These are phyloP conservation scores for Dichomitus squalens DNA, from an alignment of 1,284 basidiomycete genomes.

Conservation along the genomic window DNA sequence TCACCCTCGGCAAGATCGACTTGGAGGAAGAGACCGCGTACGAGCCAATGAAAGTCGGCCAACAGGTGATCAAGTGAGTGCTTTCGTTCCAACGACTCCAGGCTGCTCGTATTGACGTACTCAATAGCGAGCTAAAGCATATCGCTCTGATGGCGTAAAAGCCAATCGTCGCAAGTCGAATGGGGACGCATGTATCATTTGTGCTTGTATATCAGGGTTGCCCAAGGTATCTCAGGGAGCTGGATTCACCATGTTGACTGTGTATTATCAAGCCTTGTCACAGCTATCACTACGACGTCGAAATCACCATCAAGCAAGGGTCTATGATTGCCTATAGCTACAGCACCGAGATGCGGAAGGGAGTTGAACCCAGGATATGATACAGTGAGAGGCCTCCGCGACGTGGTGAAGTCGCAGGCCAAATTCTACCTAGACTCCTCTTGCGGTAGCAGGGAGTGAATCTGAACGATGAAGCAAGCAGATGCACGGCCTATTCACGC, in stretches of 20 bases:
- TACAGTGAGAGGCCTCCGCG: conserved; percentile 11
- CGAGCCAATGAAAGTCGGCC: conserved; percentile 81
- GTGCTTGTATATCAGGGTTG: background rate
- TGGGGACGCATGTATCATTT: background rate
- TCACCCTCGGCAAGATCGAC: conserved; percentile 40
- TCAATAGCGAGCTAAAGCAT: conserved; percentile 73
- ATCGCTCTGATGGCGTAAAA: conserved; percentile 70
- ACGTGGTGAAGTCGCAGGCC: conserved; percentile 17
- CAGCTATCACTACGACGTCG: background rate
- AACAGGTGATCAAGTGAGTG: conserved; percentile 81
- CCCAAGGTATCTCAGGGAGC: background rate
- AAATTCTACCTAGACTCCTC: background rate
- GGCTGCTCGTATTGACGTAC: background rate
- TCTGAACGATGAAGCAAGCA: background rate
- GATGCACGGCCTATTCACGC: background rate
- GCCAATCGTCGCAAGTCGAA: background rate
- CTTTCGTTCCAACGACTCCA: background rate
- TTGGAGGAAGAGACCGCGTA: conserved; percentile 55
- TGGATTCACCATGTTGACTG: background rate
- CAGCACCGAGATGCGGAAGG: conserved; percentile 7
- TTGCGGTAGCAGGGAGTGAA: background rate
- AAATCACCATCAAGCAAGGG: background rate
- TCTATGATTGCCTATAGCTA: conserved; percentile 1
- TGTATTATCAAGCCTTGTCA: background rate
- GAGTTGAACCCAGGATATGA: conserved; percentile 23